Percentiles rank a stretch among this genome's conserved stretches.
Evolutionary conservation across 148 eudicot species (phyloP).

Genomic region (Nepenthes gracilis): DNA sequence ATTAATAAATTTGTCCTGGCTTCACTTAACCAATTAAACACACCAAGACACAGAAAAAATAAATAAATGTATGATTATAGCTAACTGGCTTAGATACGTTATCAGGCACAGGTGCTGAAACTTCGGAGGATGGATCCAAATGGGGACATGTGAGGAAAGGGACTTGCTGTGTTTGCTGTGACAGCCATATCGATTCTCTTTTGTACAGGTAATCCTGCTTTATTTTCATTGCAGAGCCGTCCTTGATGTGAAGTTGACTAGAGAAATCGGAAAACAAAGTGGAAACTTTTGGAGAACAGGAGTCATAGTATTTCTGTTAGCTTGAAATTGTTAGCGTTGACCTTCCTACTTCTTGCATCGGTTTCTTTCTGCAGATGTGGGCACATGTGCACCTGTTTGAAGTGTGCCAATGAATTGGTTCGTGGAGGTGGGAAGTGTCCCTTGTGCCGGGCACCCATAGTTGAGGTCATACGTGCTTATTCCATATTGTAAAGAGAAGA

Average conservation of each 20-base stretch:
- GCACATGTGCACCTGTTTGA: constrained; percentile 98
- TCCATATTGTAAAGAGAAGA: constrained; percentile 60
- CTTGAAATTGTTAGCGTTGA: background rate
- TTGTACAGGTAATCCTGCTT: constrained; percentile 64
- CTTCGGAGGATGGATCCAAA: constrained; percentile 87
- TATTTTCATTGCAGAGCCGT: background rate
- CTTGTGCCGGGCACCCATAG: constrained; percentile 91
- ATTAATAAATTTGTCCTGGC: background rate
- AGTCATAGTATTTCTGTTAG: background rate
- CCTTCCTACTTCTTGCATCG: background rate
- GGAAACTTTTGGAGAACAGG: background rate
- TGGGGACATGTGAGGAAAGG: constrained; percentile 90
- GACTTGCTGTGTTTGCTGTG: constrained; percentile 95
- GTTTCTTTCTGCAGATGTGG: constrained; percentile 59
- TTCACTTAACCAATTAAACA: background rate
- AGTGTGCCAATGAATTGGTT: constrained; percentile 85
- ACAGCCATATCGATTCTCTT: constrained; percentile 82
- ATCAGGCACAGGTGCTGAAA: constrained; percentile 32
- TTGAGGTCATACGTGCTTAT: constrained; percentile 90
- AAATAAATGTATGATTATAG: too few relatives aligned
- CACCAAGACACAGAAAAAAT: too few relatives aligned
- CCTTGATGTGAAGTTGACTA: too few relatives aligned
- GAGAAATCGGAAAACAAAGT: too few relatives aligned
- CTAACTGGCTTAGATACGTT: background rate
- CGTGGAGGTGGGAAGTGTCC: constrained; percentile 96